Percentiles rank a stretch among this genome's conserved stretches.
Evolutionary conservation across 2,329 filamentous ascomycete species (phyloP).

Genomic region (Botrytis pseudocinerea): DNA sequence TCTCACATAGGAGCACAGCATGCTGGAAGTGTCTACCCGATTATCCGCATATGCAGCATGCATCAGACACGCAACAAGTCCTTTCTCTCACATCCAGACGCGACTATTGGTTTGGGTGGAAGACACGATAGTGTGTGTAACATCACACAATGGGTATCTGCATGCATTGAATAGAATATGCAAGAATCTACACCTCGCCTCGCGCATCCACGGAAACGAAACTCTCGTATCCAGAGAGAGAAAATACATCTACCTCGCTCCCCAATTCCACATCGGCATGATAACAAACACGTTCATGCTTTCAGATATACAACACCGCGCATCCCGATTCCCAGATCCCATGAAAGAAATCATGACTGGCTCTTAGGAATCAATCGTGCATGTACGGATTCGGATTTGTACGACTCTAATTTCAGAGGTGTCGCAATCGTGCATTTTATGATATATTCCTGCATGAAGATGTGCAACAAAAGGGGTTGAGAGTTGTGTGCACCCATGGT

Average conservation of each 20-base stretch:
- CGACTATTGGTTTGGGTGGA: neutral
- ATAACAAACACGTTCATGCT: fast-evolving
- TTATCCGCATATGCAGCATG: neutral
- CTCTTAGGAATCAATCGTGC: no score
- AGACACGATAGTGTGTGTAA: neutral
- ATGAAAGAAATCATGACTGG: no score
- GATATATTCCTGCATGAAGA: constrained; percentile 7
- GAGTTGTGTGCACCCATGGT: neutral
- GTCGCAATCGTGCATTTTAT: neutral
- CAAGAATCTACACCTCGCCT: neutral
- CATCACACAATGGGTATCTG: fast-evolving
- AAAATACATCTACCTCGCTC: neutral
- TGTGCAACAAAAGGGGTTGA: neutral
- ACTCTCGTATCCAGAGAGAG: no score
- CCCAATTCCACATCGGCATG: neutral
- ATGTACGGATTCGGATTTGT: neutral
- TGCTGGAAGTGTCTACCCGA: neutral
- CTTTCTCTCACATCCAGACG: no score
- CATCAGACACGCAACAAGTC: neutral
- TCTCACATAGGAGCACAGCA: neutral
- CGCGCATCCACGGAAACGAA: no score
- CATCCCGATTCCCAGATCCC: neutral
- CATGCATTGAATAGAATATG: no score
- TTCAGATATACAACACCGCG: neutral
- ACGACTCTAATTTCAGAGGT: neutral